A percentile compares a stretch with the other conserved stretches of the same genome.
These are phyloP conservation scores for Nigrospora oryzae DNA, from an alignment of 2,329 filamentous ascomycete genomes.

Conservation along the genomic window DNA sequence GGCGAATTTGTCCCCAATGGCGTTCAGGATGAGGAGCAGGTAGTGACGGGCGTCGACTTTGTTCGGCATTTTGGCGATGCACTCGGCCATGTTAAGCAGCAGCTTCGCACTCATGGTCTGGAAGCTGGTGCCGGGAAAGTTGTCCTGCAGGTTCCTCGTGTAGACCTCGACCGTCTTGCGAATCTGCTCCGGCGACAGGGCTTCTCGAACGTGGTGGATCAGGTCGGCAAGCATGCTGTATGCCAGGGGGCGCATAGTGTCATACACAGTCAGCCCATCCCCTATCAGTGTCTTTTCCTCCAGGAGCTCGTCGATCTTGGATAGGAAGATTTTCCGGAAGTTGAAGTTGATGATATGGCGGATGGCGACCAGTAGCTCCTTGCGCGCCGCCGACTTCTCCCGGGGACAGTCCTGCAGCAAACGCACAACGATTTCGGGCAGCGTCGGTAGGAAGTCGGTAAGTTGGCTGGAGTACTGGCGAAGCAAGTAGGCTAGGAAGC, in stretches of 20 bases:
- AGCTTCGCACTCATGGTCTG: constrained; percentile 99
- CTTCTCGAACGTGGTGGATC: constrained; percentile 92
- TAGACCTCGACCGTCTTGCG: constrained; percentile 95
- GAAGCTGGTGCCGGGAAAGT: constrained; percentile 94
- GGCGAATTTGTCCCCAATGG: constrained; percentile 96
- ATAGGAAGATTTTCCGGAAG: constrained; percentile 87
- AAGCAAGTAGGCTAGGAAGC: constrained; percentile 88
- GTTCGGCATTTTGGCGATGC: constrained; percentile 86
- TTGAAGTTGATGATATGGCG: constrained; percentile 99
- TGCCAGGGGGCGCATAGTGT: constrained; percentile 88
- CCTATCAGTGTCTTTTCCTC: constrained; percentile 93
- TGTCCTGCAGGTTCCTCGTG: constrained; percentile 90
- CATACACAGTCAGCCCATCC: constrained; percentile 91
- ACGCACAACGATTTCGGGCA: constrained; percentile 86
- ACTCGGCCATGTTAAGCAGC: constrained; percentile 94
- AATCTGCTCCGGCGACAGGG: constrained; percentile 83
- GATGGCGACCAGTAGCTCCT: constrained; percentile 92
- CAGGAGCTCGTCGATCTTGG: constrained; percentile 88
- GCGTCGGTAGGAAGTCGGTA: constrained; percentile 73
- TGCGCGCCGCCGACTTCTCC: constrained; percentile 87
- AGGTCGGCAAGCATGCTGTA: constrained; percentile 98
- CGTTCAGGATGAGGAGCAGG: constrained; percentile 93
- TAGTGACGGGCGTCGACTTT: constrained; percentile 94
- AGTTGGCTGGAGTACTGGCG: constrained; percentile 81
- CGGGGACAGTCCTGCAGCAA: constrained; percentile 88